phyloP scores from a whole-genome alignment of 1,284 basidiomycete species.

The Ceratobasidium papillatum region DNA sequence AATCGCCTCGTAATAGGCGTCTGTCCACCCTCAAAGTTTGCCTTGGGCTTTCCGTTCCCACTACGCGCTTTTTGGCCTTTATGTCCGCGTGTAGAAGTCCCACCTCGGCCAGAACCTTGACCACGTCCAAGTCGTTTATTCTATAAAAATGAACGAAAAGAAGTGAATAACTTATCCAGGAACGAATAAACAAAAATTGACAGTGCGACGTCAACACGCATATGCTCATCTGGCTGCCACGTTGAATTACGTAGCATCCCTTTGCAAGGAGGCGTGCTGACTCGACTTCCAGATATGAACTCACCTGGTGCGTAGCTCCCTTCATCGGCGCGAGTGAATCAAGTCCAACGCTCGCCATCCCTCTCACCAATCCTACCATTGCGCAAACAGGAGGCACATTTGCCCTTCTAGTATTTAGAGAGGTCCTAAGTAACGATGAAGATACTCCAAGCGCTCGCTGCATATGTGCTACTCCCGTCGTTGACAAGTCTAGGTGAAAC shows the following conservation, averaged over 20 bases:
- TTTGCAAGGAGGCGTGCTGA: neutral
- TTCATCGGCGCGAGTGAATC: slow-evolving; percentile 25
- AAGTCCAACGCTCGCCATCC: slow-evolving; percentile 33
- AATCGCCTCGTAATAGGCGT: slow-evolving; percentile 91
- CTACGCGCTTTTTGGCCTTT: slow-evolving; percentile 96
- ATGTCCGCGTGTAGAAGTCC: slow-evolving; percentile 91
- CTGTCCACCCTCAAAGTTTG: slow-evolving; percentile 95
- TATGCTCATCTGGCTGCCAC: neutral
- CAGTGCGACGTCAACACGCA: neutral
- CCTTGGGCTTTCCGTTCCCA: slow-evolving; percentile 85
- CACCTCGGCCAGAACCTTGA: slow-evolving; percentile 88
- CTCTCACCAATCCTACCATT: slow-evolving; percentile 16
- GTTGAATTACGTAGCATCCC: neutral
- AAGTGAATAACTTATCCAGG: neutral
- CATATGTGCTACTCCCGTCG: neutral
- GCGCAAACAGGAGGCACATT: neutral
- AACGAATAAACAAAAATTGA: neutral
- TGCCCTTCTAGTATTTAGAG: neutral
- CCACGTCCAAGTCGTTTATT: slow-evolving; percentile 95
- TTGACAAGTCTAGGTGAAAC: neutral
- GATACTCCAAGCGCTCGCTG: neutral
- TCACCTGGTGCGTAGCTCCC: slow-evolving; percentile 33
- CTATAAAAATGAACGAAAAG: slow-evolving; percentile 55
- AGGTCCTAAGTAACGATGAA: neutral
- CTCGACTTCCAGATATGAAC: neutral